These are phyloP conservation scores for Didymella sp. DNA, from an alignment of 2,329 filamentous ascomycete genomes.

Conservation along the genomic window DNA sequence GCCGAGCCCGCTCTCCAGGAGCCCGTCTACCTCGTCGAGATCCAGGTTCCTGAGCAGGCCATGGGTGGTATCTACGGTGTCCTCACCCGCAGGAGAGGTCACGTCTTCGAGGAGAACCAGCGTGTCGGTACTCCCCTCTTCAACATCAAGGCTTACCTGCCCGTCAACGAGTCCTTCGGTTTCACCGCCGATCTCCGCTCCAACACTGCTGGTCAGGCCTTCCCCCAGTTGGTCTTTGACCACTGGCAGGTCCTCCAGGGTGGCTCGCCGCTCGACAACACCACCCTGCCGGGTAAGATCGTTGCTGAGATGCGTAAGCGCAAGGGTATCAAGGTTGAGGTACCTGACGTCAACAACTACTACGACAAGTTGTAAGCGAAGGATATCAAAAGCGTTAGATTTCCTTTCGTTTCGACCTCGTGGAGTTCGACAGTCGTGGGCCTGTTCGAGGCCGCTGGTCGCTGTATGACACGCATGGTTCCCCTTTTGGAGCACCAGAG, in stretches of 20 bases:
- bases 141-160: constrained; percentile 98
- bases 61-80: constrained; percentile 99
- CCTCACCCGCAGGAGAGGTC: constrained; percentile 95
- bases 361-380: constrained; percentile 94
- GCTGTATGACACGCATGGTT: constrained; percentile 44
- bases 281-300: constrained; percentile 81
- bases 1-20: constrained; percentile 91
- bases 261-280: constrained; percentile 86
- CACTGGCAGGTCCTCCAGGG: constrained; percentile 97
- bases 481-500: constrained; percentile 41
- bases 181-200: constrained; percentile 98
- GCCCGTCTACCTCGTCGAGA: constrained; percentile 99
- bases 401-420: constrained; percentile 49
- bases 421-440: constrained; percentile 44
- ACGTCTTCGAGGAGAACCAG: constrained; percentile 99
- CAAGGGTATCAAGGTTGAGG: constrained; percentile 98
- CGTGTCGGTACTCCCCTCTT: constrained; percentile 98
- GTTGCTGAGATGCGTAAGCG: constrained; percentile 94
- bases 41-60: constrained; percentile 96
- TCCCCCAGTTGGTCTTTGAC: constrained; percentile 98
- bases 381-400: constrained; percentile 54
- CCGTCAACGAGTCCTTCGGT: constrained; percentile 97
- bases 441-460: constrained; percentile 45
- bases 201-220: constrained; percentile 94
- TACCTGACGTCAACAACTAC: constrained; percentile 96